Evolutionary conservation across 2,329 filamentous ascomycete species (phyloP).

Genomic region (Penicillium sp.): DNA sequence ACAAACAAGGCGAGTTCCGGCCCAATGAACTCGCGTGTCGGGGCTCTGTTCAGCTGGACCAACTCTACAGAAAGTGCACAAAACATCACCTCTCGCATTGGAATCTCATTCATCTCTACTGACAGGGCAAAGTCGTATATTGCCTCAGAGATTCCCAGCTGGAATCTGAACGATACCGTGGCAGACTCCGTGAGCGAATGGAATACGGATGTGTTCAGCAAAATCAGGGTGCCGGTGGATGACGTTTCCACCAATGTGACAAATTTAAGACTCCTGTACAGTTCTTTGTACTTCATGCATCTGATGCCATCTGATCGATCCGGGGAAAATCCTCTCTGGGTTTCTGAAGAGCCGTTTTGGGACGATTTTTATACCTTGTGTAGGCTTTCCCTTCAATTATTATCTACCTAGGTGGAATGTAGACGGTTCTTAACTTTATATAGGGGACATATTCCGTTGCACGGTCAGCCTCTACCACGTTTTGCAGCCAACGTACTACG

Average conservation of each 20-base stretch:
- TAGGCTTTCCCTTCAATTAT: slow-evolving; percentile 26
- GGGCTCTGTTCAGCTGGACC: slow-evolving; percentile 60
- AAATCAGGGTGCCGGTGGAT: slow-evolving; percentile 36
- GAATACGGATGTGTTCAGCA: slow-evolving; percentile 53
- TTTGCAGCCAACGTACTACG: slow-evolving; percentile 59
- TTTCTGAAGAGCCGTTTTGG: slow-evolving; percentile 63
- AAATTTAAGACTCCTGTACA: slow-evolving; percentile 27
- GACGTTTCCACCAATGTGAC: slow-evolving; percentile 26
- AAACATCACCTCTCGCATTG: slow-evolving; percentile 58
- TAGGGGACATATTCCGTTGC: slow-evolving; percentile 64
- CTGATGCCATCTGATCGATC: slow-evolving; percentile 67
- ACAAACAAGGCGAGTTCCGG: slow-evolving; percentile 51
- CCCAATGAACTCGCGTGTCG: slow-evolving; percentile 52
- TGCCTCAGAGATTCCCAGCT: slow-evolving; percentile 61
- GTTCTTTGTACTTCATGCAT: slow-evolving; percentile 58
- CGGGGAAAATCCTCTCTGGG: slow-evolving; percentile 66
- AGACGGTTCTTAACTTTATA: slow-evolving; percentile 14
- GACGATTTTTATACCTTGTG: slow-evolving; percentile 63
- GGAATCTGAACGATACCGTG: slow-evolving; percentile 54
- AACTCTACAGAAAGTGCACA: slow-evolving; percentile 38
- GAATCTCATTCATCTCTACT: slow-evolving; percentile 63
- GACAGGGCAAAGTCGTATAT: slow-evolving; percentile 63
- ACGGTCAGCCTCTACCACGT: slow-evolving; percentile 64
- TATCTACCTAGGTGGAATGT: background rate
- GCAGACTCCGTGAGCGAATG: slow-evolving; percentile 54